Percentiles rank a stretch among this genome's conserved stretches.
phyloP scores from a whole-genome alignment of 768 basidiomycete species.

The Hygrocybe punicea region DNA sequence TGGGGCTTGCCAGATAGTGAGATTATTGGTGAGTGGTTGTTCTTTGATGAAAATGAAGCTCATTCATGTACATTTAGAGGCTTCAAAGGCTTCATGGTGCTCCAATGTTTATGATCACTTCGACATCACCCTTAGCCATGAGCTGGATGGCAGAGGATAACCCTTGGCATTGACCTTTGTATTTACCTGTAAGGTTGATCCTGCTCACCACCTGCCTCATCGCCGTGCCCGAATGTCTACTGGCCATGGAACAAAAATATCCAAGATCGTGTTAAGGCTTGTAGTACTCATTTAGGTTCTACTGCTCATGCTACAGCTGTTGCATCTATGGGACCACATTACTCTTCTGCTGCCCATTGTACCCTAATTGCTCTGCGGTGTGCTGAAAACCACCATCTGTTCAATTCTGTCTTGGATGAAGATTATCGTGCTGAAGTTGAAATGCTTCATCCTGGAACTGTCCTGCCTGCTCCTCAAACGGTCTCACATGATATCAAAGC shows the following conservation, averaged over 20 bases:
- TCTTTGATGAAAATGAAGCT: background rate
- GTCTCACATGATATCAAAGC: conserved; percentile 19
- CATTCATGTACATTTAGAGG: background rate
- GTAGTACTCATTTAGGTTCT: background rate
- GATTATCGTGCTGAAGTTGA: conserved; percentile 26
- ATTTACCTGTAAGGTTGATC: conserved; percentile 12
- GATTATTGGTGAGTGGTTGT: conserved; percentile 12
- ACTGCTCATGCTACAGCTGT: background rate
- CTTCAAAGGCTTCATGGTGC: conserved; percentile 6
- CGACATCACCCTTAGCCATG: conserved; percentile 9
- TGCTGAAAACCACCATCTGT: conserved; percentile 16
- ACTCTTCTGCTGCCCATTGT: conserved; percentile 16
- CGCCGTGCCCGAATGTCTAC: conserved; percentile 2
- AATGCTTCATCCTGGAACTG: conserved; percentile 27
- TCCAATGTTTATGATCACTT: conserved; percentile 18
- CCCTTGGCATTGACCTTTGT: background rate
- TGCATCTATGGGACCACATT: background rate
- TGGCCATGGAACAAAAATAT: conserved; percentile 14
- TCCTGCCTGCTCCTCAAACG: conserved; percentile 22
- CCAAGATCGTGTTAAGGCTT: background rate
- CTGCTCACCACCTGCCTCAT: background rate
- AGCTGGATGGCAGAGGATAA: background rate
- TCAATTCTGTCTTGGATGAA: conserved; percentile 23
- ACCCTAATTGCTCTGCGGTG: conserved; percentile 26
- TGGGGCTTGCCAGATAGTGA: conserved; percentile 11